Base-by-base conservation (phyloP, 441 rosid species). In the Erodium moschatum region DNA sequence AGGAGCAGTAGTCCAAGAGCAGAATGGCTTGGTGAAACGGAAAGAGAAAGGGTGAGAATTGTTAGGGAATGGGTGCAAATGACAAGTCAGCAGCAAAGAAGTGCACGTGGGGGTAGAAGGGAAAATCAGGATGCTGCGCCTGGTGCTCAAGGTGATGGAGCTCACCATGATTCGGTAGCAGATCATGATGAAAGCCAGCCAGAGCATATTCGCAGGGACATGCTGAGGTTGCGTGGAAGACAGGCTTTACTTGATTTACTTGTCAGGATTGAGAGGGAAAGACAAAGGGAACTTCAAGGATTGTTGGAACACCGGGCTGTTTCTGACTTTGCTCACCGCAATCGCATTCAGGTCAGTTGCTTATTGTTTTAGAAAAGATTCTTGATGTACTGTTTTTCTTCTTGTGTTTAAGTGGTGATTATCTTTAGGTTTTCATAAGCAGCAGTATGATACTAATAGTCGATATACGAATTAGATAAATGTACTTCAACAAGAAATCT, bases 1-100 rank as follows among this genome's bases (percentile, higher is more conserved):
- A 80, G 87, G 77, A 83, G 78, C 44, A 85, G 80, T 58, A 87
- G 78, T 69, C 74, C 92, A 10, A 85, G 93, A 81, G 89, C 81
- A 19, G 98, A 94, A 73, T 91, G 90, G 97, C 91, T 94, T 65
- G 97, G 96, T 69, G 97, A 94, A 82, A 91, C 87, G 13, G 98
- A 94, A 79, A 86, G 98, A 0, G 97, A 94, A 80, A 86, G 98
- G 81, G 98, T 91, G 73, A 89, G 98, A 82, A 79, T 88, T 86
- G 93, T 91, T 50, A 84, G 96, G 78, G 92, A 90, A 72, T 86
- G 89, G 93, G 87, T 89, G 77, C 96, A 87, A 79, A 85, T 84
- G 93, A 78, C 89, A 54, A 89, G 87, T 81, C 93, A 87, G 75
- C 96, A 87, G 27, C 27, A 24, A 80, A 50, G 89, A 74, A 96